Evolutionary conservation across 2,329 filamentous ascomycete species (phyloP).

Genomic region (Cladosporium sp.): DNA sequence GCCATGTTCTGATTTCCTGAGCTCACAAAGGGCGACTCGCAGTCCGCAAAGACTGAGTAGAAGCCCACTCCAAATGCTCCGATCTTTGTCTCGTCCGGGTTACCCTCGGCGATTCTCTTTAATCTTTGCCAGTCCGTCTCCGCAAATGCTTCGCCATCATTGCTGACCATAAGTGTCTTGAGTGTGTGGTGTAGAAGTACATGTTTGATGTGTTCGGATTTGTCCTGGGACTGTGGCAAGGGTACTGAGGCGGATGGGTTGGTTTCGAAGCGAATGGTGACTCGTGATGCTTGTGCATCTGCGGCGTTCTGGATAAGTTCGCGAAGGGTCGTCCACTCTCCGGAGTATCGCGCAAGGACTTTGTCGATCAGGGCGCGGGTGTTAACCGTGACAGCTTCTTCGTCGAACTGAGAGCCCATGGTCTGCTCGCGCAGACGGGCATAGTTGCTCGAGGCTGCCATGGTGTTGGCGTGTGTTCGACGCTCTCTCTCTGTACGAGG

Average conservation of each 20-base stretch:
- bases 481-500: not conserved
- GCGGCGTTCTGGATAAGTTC: slow-evolving; percentile 98
- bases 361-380: slow-evolving; percentile 96
- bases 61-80: slow-evolving; percentile 97
- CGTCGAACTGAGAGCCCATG: slow-evolving; percentile 76
- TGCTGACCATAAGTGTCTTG: slow-evolving; percentile 80
- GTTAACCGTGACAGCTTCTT: slow-evolving; percentile 97
- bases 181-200: slow-evolving; percentile 78
- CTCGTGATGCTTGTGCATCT: slow-evolving; percentile 84
- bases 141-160: slow-evolving; percentile 82
- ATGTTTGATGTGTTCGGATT: slow-evolving; percentile 72
- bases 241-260: slow-evolving; percentile 74
- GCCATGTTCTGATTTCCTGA: slow-evolving; percentile 92
- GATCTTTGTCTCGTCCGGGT: slow-evolving; percentile 98
- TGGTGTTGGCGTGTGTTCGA: slow-evolving; percentile 4
- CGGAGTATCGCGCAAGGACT: slow-evolving; percentile 90
- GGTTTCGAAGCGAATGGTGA: slow-evolving; percentile 89
- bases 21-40: slow-evolving; percentile 93
- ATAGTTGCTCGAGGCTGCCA: slow-evolving; percentile 25
- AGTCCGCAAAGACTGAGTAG: slow-evolving; percentile 97
- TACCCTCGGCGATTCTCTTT: slow-evolving; percentile 97
- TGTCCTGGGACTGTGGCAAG: slow-evolving; percentile 57
- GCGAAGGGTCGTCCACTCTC: slow-evolving; percentile 82
- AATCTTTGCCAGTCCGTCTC: slow-evolving; percentile 87
- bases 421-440: slow-evolving; percentile 70